Base-by-base conservation (phyloP, 805 yeast genomes). In the Groenewaldozyma tartarivorans region DNA sequence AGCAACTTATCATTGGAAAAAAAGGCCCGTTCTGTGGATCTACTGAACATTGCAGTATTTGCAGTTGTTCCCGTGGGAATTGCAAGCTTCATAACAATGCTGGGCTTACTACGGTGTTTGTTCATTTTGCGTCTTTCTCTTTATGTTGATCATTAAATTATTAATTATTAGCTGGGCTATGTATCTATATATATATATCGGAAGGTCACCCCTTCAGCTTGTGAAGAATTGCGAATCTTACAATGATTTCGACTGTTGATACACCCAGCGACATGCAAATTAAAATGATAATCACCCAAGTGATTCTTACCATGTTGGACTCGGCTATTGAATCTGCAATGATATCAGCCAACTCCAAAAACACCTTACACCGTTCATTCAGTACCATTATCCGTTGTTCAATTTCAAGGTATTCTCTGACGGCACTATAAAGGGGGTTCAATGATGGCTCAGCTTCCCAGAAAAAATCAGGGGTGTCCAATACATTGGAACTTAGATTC, bases 51-150 rank as follows among this genome's bases (percentile, higher is more conserved):
- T 38, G 86, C 83, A 0, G 96, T 90, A 1, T 90, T 85, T 64
- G 96, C 97, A 2, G 98, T 90, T 32, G 96, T 90, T n/a, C 98
- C 98, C 0, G 86, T 90, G 15, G 97, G 98, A 0, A 55, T 90
- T 45, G 96, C 97, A 3, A 84, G 96, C 51, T 90, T 92, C 54
- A 62, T 88, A 19, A 87, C 97, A 2, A 85, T 88, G 95, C 67
- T 87, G 29, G 92, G 88, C 0, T 63, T 90, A 30, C 63, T 90
- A 15, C 64, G 97, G 45, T 75, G 82, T 37, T 63, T 87, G 38
- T 67, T 87, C 48, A 83, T 87, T 20, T 67, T 86, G 39, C 71
- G 95, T 43, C 58, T 85, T 39, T 94, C 81, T 13, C 19, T 51
- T 44, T 20, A 3, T 20, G 22, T 9, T 39, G 6, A 15, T 33